Percentiles rank a stretch among this genome's conserved stretches.
phyloP scores from a whole-genome alignment of 805 yeast species.

The Isabelozyma rhagii region DNA sequence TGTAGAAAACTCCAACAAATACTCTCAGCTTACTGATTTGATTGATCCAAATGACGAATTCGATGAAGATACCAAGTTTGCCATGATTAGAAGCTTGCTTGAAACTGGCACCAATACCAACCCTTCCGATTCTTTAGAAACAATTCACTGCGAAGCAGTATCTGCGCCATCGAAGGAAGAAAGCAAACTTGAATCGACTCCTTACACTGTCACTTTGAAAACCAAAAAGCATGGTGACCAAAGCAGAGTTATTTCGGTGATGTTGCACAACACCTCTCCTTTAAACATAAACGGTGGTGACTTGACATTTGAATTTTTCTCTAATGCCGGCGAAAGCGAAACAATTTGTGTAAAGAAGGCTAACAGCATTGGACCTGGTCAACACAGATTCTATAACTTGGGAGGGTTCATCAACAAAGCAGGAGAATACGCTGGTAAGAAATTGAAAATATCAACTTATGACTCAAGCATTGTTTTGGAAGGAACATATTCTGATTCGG shows the following conservation, averaged over 20 bases:
- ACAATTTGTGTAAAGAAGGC: conserved; percentile 21
- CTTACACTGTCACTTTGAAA: conserved; percentile 5
- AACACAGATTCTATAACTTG: conserved; percentile 24
- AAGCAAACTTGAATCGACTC: neutral
- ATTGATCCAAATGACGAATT: conserved; percentile 6
- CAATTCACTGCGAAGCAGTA: neutral
- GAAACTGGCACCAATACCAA: conserved; percentile 1
- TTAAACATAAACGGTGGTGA: conserved; percentile 23
- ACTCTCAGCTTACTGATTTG: conserved; percentile 15
- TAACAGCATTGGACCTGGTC: conserved; percentile 19
- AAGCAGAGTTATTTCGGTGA: conserved; percentile 18
- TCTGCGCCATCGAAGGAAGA: neutral
- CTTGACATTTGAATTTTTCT: conserved; percentile 24
- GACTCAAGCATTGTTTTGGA: conserved; percentile 7
- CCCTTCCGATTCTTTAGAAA: neutral
- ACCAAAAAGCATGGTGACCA: conserved; percentile 14
- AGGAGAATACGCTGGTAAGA: conserved; percentile 12
- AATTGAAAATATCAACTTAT: conserved; percentile 13
- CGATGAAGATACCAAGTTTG: conserved; percentile 20
- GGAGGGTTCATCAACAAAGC: conserved; percentile 13
- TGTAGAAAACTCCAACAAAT: conserved; percentile 20
- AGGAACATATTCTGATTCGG: conserved; percentile 8
- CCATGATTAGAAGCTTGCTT: conserved; percentile 18
- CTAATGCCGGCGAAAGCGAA: conserved; percentile 8
- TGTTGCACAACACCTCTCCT: conserved; percentile 19